phyloP scores from a whole-genome alignment of 768 basidiomycete genomes.

The Lepiota venenata region DNA sequence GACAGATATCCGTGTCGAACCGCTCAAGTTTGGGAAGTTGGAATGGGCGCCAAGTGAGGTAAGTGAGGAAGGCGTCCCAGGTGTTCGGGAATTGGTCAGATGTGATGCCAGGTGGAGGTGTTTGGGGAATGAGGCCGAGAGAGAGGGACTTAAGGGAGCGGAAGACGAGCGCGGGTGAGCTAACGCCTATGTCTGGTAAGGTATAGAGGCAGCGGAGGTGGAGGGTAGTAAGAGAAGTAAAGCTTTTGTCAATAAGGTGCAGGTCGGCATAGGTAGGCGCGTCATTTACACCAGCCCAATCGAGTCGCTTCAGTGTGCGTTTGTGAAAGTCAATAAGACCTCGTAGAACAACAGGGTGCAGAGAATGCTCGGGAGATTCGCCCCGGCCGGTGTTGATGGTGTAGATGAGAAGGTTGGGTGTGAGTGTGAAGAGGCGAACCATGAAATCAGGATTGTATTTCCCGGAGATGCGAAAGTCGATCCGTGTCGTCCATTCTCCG shows the following conservation, averaged over 20 bases:
- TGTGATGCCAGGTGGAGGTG: constrained; percentile 12
- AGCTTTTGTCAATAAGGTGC: constrained; percentile 28
- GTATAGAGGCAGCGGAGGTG: constrained; percentile 38
- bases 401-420: constrained; percentile 42
- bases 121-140: constrained; percentile 32
- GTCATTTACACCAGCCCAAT: constrained; percentile 42
- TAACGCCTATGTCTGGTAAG: constrained; percentile 17
- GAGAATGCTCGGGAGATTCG: constrained; percentile 13
- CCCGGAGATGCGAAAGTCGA: constrained; percentile 38
- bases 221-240: constrained; percentile 35
- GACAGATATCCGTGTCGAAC: constrained; percentile 43
- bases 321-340: constrained; percentile 29
- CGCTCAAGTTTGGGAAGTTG: constrained; percentile 37
- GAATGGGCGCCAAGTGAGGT: constrained; percentile 27
- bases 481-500: constrained; percentile 36
- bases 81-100: constrained; percentile 18
- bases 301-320: constrained; percentile 35
- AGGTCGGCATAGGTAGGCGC: constrained; percentile 38
- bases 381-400: constrained; percentile 32
- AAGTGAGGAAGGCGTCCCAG: constrained; percentile 37
- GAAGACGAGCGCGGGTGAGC: constrained; percentile 24
- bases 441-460: constrained; percentile 24
- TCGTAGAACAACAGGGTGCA: constrained; percentile 30
- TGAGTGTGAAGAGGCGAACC: constrained; percentile 34
- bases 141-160: constrained; percentile 38